Evolutionary conservation across 768 basidiomycete genomes (phyloP), one percentile per base, ranked within the genome.

Genomic region (Auriscalpium microsporum): DNA sequence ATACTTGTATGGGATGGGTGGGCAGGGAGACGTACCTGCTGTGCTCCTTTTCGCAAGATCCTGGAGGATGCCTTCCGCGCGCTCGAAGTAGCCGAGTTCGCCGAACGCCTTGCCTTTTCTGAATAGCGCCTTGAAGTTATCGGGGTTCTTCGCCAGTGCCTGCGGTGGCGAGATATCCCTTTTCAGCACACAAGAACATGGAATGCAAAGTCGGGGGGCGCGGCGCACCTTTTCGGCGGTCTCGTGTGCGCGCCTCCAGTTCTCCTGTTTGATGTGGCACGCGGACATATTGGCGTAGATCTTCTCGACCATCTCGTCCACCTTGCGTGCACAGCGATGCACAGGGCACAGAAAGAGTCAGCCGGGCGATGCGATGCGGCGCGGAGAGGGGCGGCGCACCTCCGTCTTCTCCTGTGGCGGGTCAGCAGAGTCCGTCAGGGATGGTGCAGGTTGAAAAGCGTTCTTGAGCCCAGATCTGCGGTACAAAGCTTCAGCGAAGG

Each of bases 201-300:
- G 28, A 4, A 28, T 28, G 28, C 2, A 28, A 28, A 7, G 28
- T 28, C 28, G 28, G 2, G 21, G 21, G 21, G 10, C 34, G 21
- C 17, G 10, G 49, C 65, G 14, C 45, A 78, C 89, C 77, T 91
- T 87, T 62, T 91, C 83, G 21, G 90, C 87, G n/a, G 87, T 84
- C 61, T 92, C 87, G 51, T 80, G 66, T 0, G 84, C 86, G 13
- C 90, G 81, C 63, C 82, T 80, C 86, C 86, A 93, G 64, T 90
- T 93, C 48, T 75, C 74, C 50, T 81, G 81, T 69, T 89, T 90
- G 64, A 92, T 71, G 66, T 92, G 87, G 61, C 88, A 90, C 6
- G 87, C 88, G 3, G 84, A 81, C 86, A 89, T 87, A 55, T 93
- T 93, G 4, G 87, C 80, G 59, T 92, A 88, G 47, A 91, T 81